Conservation (phyloP, 331 rosid species). For the Quercus lobata region DNA sequence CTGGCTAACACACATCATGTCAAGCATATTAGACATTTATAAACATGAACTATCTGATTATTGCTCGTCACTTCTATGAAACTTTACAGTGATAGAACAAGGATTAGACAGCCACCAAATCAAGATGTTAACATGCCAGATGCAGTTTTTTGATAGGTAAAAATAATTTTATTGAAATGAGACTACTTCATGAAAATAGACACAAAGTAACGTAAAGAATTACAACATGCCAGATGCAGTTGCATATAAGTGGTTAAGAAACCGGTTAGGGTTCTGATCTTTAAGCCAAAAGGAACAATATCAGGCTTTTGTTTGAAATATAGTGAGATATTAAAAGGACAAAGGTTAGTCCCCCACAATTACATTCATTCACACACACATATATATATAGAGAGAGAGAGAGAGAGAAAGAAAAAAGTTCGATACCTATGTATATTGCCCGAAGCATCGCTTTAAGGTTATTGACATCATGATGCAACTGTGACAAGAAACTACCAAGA, state of each 20-base stretch:
- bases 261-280: background rate
- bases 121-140: background rate
- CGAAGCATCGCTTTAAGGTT: slow-evolving; percentile 98
- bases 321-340: background rate
- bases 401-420: background rate
- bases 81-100: background rate
- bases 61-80: background rate
- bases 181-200: too few relatives aligned
- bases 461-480: slow-evolving; percentile 60
- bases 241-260: background rate
- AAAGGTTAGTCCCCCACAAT: background rate
- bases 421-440: slow-evolving; percentile 82
- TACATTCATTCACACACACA: background rate
- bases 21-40: background rate
- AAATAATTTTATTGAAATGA: too few relatives aligned
- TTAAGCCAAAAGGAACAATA: background rate
- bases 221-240: background rate
- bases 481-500: slow-evolving; percentile 65
- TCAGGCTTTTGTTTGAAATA: background rate
- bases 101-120: background rate
- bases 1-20: background rate
- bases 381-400: too few relatives aligned
- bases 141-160: background rate
- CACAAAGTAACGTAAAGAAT: background rate
- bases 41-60: background rate